Percentiles rank a stretch among this genome's conserved stretches.
Conservation (phyloP, 495 filamentous ascomycete species). For the Pyronema domesticum region DNA sequence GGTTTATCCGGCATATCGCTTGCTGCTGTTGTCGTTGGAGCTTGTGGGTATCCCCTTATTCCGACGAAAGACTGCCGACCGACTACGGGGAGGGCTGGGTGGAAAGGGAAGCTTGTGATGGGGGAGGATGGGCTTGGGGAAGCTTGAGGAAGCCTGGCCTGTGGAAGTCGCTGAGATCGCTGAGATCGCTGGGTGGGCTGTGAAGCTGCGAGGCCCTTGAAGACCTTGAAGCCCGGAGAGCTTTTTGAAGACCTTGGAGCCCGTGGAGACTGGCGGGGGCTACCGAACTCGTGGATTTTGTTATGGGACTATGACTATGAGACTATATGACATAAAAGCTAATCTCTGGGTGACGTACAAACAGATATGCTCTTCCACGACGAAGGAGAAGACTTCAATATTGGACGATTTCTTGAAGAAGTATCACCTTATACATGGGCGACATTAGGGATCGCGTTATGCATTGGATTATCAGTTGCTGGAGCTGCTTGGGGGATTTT, state of each 20-base stretch:
- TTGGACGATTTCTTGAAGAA: slow-evolving; percentile 84
- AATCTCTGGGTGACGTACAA: neutral
- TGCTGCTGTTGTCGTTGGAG: slow-evolving; percentile 63
- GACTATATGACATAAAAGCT: slow-evolving; percentile 13
- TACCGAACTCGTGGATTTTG: neutral
- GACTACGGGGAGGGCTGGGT: no score
- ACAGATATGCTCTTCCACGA: slow-evolving; percentile 95
- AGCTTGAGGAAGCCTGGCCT: no score
- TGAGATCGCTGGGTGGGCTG: no score
- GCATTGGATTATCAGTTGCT: slow-evolving; percentile 86
- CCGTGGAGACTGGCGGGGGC: no score
- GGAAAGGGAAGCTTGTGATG: no score
- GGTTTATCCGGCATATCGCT: neutral
- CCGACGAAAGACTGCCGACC: neutral
- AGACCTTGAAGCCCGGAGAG: no score
- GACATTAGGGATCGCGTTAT: slow-evolving; percentile 73
- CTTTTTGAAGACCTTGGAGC: no score
- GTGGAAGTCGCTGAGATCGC: no score
- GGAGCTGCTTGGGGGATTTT: slow-evolving; percentile 99
- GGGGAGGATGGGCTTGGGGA: no score
- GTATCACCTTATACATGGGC: slow-evolving; percentile 93
- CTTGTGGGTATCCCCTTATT: slow-evolving; percentile 42
- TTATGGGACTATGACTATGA: slow-evolving; percentile 4
- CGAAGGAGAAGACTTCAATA: slow-evolving; percentile 91
- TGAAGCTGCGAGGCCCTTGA: no score